Percentiles rank a stretch among this genome's conserved stretches.
Conservation (phyloP, 805 yeast genomes). For the Torulaspora indica region DNA sequence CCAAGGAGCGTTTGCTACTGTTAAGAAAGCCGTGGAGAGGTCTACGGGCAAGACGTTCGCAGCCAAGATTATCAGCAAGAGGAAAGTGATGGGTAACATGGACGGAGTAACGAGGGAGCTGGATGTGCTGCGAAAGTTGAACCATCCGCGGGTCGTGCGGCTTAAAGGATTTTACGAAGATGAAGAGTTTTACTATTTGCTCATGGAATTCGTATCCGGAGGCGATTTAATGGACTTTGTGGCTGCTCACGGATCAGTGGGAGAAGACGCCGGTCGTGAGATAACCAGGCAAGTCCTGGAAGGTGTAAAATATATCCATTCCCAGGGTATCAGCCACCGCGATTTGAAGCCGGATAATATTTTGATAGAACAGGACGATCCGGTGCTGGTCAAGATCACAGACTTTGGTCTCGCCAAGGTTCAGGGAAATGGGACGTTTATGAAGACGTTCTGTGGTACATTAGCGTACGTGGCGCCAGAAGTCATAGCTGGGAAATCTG, state of each 20-base stretch:
- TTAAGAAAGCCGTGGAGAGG: conserved; percentile 83
- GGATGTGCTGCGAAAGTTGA: conserved; percentile 66
- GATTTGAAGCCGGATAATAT: conserved; percentile 97
- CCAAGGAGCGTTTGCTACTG: conserved; percentile 98
- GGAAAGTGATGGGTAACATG: conserved; percentile 72
- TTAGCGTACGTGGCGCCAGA: conserved; percentile 97
- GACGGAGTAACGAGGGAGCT: conserved; percentile 85
- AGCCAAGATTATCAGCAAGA: conserved; percentile 79
- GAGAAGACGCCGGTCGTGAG: conserved; percentile 85
- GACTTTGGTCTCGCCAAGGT: conserved; percentile 96
- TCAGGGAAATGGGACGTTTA: conserved; percentile 73
- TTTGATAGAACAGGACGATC: conserved; percentile 83
- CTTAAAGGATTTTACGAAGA: conserved; percentile 85
- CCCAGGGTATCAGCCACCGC: conserved; percentile 87
- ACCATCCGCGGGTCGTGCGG: conserved; percentile 81
- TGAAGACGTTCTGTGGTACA: conserved; percentile 98
- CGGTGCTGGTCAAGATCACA: conserved; percentile 85
- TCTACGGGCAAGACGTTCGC: conserved; percentile 83
- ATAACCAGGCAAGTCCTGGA: conserved; percentile 77
- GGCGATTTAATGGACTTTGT: conserved; percentile 98
- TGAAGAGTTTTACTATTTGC: conserved; percentile 69
- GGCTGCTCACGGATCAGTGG: conserved; percentile 84
- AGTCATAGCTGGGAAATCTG: conserved; percentile 48
- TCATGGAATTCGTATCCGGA: conserved; percentile 94
- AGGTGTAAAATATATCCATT: conserved; percentile 85